Base-by-base conservation (phyloP, 306 rosid species). In the Mimosa bimucronata region DNA sequence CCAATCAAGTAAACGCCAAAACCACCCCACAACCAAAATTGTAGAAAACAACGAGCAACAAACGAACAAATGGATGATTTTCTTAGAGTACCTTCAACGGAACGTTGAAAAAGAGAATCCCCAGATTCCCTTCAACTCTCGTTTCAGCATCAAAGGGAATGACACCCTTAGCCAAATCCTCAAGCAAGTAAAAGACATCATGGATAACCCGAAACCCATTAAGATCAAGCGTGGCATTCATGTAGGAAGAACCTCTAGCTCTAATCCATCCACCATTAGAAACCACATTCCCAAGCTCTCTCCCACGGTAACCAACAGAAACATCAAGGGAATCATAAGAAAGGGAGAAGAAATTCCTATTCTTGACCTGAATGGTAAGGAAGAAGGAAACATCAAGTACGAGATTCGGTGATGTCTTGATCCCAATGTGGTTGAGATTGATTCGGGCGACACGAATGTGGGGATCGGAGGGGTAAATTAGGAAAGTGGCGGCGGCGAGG, bases 391-490 rank as follows among this genome's bases (percentile, higher is more conserved):
- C 74, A 80, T 95, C 96, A 25, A 95, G 92, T 14, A 77, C 44
- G 58, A 89, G 88, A 25, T 9, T 72, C 0, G 88, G 92, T 21
- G 80, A 66, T 41, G 90, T 46, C 74, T 83, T 84, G 87, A 90
- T 83, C 3, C 70, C 80, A 80, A 92, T 74, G 48, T 80, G 86
- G 77, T 91, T 87, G 80, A 91, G 88, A 18, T 81, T 81, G 84
- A 95, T 9, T 5, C 96, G 88, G 72, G 11, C 85, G 75, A 92
- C 79, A 13, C 81, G 87, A 44, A 95, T 67, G 2, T 75, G 62
- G 0, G 97, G 98, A 62, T 95, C 93, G 76, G 95, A 87, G 4
- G 98, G 98, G 76, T 81, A 91, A 76, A 95, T 84, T 55, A 90
- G 6, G 76, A 81, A 91, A 46, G 58, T 50, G n/a, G 81, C 84